Evolutionary conservation across 768 basidiomycete genomes (phyloP).

Genomic region (Dacryopinax spathularia): DNA sequence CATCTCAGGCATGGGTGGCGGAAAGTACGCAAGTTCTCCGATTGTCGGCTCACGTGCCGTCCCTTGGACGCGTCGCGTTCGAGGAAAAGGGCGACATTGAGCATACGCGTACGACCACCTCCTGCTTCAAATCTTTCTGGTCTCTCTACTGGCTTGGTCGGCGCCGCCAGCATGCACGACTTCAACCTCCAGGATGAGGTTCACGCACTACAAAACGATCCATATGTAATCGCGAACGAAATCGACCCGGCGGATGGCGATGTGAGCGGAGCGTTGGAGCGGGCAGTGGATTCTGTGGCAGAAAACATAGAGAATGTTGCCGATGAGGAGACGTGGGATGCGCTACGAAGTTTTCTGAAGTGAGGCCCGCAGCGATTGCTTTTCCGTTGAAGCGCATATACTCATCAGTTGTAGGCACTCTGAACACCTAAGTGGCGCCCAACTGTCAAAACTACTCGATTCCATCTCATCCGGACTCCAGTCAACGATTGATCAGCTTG

Average conservation of each 20-base stretch:
- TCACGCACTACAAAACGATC: conserved; percentile 10
- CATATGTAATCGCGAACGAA: conserved; percentile 16
- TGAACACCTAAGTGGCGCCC: conserved; percentile 41
- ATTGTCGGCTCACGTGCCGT: neutral
- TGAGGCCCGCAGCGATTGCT: conserved; percentile 11
- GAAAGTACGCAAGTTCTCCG: no score
- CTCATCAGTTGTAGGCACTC: conserved; percentile 27
- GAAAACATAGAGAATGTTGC: conserved; percentile 58
- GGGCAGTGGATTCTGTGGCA: conserved; percentile 69
- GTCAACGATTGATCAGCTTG: conserved; percentile 55
- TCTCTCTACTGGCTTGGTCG: neutral
- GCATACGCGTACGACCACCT: neutral
- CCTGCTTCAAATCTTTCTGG: neutral
- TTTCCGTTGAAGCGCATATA: conserved; percentile 5
- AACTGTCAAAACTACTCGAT: conserved; percentile 80
- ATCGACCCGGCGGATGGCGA: conserved; percentile 20
- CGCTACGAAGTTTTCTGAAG: conserved; percentile 71
- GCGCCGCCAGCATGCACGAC: conserved; percentile 8
- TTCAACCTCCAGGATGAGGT: conserved; percentile 22
- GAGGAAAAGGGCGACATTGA: neutral
- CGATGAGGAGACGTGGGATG: conserved; percentile 59
- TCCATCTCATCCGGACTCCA: conserved; percentile 64
- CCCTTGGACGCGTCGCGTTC: neutral
- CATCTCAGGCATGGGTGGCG: no score
- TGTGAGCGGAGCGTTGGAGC: conserved; percentile 26